Conservation (phyloP, 768 basidiomycete species). For the Multifurca ochricompacta region DNA sequence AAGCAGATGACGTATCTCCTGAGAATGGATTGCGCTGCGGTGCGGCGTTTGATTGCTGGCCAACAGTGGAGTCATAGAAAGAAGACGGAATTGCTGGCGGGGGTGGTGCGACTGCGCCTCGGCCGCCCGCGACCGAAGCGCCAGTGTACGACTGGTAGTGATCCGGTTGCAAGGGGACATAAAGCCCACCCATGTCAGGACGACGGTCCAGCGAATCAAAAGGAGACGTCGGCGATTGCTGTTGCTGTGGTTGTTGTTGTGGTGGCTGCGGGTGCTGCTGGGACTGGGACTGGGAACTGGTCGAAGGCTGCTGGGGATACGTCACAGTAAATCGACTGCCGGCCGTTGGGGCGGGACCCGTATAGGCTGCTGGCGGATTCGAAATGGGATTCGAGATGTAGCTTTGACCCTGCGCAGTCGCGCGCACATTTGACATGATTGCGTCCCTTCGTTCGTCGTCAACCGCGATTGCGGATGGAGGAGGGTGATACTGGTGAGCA, state of each 20-base stretch:
- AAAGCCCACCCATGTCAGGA: conserved; percentile 60
- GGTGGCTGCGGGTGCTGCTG: conserved; percentile 24
- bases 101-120: conserved; percentile 42
- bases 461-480: conserved; percentile 56
- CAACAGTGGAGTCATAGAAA: conserved; percentile 60
- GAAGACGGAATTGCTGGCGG: conserved; percentile 50
- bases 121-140: conserved; percentile 25
- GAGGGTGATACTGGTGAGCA: conserved; percentile 55
- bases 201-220: conserved; percentile 60
- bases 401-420: conserved; percentile 40
- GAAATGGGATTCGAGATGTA: conserved; percentile 45
- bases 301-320: conserved; percentile 30
- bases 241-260: conserved; percentile 31
- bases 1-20: conserved; percentile 14
- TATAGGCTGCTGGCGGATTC: conserved; percentile 70
- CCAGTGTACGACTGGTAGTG: conserved; percentile 52
- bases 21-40: conserved; percentile 33
- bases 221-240: conserved; percentile 31
- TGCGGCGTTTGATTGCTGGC: conserved; percentile 28
- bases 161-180: conserved; percentile 79
- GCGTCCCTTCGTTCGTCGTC: conserved; percentile 68
- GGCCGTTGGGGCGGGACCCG: conserved; percentile 42
- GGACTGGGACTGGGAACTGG: conserved; percentile 24
- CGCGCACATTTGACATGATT: conserved; percentile 74
- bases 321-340: conserved; percentile 54